These are phyloP conservation scores for Colletotrichum sublineola DNA, from an alignment of 2,329 filamentous ascomycete species.

Conservation along the genomic window DNA sequence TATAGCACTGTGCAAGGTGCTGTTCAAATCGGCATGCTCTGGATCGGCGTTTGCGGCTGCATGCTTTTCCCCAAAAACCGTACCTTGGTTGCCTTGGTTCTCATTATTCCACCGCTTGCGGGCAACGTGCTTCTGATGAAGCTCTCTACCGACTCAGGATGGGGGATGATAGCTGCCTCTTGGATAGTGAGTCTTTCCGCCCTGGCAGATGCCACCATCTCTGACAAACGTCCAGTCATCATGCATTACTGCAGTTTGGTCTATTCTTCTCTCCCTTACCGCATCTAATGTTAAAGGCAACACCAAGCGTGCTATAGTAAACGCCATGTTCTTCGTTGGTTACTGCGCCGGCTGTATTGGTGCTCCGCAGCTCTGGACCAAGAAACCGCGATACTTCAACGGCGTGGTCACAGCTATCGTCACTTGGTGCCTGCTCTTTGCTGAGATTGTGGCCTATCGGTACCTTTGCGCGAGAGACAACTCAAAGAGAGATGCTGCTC, in stretches of 20 bases:
- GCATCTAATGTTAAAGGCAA: conserved; percentile 66
- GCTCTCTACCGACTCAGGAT: conserved; percentile 55
- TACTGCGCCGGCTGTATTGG: conserved; percentile 63
- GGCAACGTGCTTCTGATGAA: conserved; percentile 60
- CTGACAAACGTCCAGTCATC: conserved; percentile 50
- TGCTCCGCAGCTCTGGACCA: conserved; percentile 62
- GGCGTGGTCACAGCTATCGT: conserved; percentile 61
- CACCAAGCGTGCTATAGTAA: conserved; percentile 62
- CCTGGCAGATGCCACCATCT: not conserved
- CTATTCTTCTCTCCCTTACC: conserved; percentile 57
- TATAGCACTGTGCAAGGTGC: conserved; percentile 49
- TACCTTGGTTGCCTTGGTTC: conserved; percentile 53
- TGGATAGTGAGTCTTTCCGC: conserved; percentile 54
- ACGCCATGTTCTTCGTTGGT: conserved; percentile 63
- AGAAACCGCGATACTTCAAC: conserved; percentile 58
- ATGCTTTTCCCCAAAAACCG: conserved; percentile 56
- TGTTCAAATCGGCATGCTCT: conserved; percentile 60
- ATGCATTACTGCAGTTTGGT: conserved; percentile 58
- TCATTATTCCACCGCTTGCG: conserved; percentile 58
- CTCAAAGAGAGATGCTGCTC: conserved; percentile 43
- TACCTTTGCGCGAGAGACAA: conserved; percentile 54
- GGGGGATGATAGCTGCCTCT: conserved; percentile 62
- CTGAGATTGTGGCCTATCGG: conserved; percentile 52
- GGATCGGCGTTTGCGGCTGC: conserved; percentile 58
- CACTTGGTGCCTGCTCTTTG: conserved; percentile 57